A percentile compares a stretch with the other conserved stretches of the same genome.
Conservation (phyloP, 108 stramenopile genomes). For the Mediolabrus comicus region DNA sequence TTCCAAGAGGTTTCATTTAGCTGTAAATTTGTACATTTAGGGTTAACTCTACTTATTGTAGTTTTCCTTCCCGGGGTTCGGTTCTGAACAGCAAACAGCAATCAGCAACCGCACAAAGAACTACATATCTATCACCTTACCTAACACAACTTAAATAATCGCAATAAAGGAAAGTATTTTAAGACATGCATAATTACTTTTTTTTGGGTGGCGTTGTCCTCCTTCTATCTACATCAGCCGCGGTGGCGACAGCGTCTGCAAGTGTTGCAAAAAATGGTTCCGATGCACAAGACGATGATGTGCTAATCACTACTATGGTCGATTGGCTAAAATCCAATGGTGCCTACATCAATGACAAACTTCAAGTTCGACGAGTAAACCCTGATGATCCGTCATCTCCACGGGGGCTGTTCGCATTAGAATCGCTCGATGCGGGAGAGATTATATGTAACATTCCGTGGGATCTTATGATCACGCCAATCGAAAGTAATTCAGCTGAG, state of each 20-base stretch:
- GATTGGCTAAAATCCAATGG: constrained; percentile 29
- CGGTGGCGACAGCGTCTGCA: background rate
- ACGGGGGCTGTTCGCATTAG: constrained; percentile 49
- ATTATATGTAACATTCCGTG: constrained; percentile 42
- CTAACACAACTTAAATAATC: too few relatives aligned
- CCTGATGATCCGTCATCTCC: constrained; percentile 31
- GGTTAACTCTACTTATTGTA: too few relatives aligned
- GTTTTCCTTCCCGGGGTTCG: too few relatives aligned
- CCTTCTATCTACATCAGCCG: background rate
- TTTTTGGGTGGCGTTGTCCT: background rate
- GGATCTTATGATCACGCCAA: constrained; percentile 29
- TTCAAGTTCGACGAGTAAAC: constrained; percentile 16
- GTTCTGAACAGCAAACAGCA: too few relatives aligned
- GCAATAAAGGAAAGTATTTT: too few relatives aligned
- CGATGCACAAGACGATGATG: background rate
- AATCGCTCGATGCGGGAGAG: constrained; percentile 44
- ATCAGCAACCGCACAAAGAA: too few relatives aligned
- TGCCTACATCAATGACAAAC: constrained; percentile 30
- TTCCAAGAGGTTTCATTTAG: too few relatives aligned
- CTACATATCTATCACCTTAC: too few relatives aligned
- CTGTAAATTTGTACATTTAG: too few relatives aligned
- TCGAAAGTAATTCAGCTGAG: background rate
- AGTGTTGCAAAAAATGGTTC: background rate
- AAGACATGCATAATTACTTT: too few relatives aligned
- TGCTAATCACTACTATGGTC: background rate